Conservation (phyloP, 2,329 filamentous ascomycete species). For the Diaporthe batatas region DNA sequence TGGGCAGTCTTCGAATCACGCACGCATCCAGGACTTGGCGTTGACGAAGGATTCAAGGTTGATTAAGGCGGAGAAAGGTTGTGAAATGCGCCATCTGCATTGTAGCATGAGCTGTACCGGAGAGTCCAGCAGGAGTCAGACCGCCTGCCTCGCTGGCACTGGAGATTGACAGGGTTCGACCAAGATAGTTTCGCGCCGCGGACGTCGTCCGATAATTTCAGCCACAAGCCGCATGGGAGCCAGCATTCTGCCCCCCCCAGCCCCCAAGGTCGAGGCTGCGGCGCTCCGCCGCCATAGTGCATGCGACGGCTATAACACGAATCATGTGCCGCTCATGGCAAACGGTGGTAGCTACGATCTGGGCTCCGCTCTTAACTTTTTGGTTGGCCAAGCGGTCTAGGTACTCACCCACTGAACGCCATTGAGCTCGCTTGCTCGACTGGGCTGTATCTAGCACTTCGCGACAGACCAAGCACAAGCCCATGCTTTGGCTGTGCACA, state of each 20-base stretch:
- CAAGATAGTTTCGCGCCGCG: slow-evolving; percentile 36
- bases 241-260: slow-evolving; percentile 1
- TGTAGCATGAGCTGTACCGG: slow-evolving; percentile 33
- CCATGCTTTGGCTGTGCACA: slow-evolving; percentile 1
- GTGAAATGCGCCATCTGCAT: slow-evolving; percentile 28
- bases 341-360: slow-evolving; percentile 13
- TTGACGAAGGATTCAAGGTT: slow-evolving; percentile 12
- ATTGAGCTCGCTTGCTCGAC: slow-evolving; percentile 18
- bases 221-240: slow-evolving; percentile 15
- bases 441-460: neutral
- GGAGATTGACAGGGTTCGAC: slow-evolving; percentile 35
- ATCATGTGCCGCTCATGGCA: slow-evolving; percentile 36
- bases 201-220: slow-evolving; percentile 40
- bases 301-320: slow-evolving; percentile 33
- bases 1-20: slow-evolving; percentile 22
- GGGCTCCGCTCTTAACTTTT: slow-evolving; percentile 2
- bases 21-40: slow-evolving; percentile 22
- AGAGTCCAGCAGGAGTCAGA: slow-evolving; percentile 36
- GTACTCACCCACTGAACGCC: slow-evolving; percentile 13
- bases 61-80: slow-evolving; percentile 24
- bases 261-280: slow-evolving; percentile 33
- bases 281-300: slow-evolving; percentile 34
- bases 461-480: slow-evolving; percentile 18
- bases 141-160: slow-evolving; percentile 33
- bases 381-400: slow-evolving; percentile 25